Base-by-base conservation (phyloP, 2,329 filamentous ascomycete genomes). In the Paracamarosporium sp. region DNA sequence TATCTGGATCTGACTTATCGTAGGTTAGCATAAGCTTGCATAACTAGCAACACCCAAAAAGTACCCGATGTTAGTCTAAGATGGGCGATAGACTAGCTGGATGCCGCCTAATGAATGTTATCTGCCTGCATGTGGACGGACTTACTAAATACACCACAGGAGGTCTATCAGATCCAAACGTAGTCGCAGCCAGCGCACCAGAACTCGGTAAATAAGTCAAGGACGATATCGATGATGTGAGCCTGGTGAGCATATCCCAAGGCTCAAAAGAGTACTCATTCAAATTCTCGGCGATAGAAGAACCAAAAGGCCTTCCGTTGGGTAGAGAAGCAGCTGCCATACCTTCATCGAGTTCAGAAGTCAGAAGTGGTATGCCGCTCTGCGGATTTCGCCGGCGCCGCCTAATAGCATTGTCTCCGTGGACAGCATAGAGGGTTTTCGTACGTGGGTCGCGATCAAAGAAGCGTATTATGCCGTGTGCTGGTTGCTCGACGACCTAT, bases 201-300 rank as follows among this genome's bases (percentile, higher is more conserved):
- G 72, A 70, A 2, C 57, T 52, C 4, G 69, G 70, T 12, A 74
- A 53, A 30, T 72, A 70, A 35, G 61, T 63, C 1, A 75, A 33
- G 1, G 73, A 75, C 0, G 75, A 76, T 31, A 75, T 61, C 2
- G 62, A 57, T 1, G 72, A 76, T 0, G 66, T 70, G 5, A 68
- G 66, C 12, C 61, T 64, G 7, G 56, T 56, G 24, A 71, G 45
- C 31, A 66, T 63, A 46, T 67, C 67, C 62, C 65, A 69, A 6
- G 62, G 54, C 13, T 67, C 56, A 30, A 62, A 65, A n/a, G 64
- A 55, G 22, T 72, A 65, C 35, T 57, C 25, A 11, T 62, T 60
- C 13, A 38, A n/a, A n/a, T 33, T 43, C 43, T 36, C 36, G 24
- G 48, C 25, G 31, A 17, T 20, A 3, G 30, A 35, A 22, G 17